Evolutionary conservation across 2,329 filamentous ascomycete genomes (phyloP).

Genomic region (Ceratocystis huliohia): DNA sequence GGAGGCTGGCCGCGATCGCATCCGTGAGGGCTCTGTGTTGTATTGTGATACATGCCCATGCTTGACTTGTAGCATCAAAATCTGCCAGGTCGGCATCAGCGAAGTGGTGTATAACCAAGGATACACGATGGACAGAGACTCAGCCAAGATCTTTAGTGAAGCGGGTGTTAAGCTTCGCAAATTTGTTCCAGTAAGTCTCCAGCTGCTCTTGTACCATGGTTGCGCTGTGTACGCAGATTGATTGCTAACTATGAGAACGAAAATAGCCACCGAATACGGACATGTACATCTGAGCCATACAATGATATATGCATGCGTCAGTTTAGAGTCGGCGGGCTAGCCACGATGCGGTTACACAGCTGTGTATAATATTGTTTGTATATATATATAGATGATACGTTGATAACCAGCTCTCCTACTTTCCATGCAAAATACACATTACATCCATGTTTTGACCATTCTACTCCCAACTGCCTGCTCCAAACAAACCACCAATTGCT

Average conservation of each 20-base stretch:
- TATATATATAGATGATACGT: neutral
- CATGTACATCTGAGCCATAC: conserved; percentile 44
- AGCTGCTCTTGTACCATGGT: conserved; percentile 1
- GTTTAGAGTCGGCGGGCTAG: neutral
- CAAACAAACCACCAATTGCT: conserved; percentile 46
- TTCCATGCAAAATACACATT: conserved; percentile 8
- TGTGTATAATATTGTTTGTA: neutral
- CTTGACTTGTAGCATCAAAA: conserved; percentile 96
- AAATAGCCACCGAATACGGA: conserved; percentile 49
- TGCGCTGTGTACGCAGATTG: neutral
- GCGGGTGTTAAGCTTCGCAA: conserved; percentile 77
- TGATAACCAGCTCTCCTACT: no score
- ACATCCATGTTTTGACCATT: no score
- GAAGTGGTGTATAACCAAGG: conserved; percentile 91
- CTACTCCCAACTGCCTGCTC: conserved; percentile 42
- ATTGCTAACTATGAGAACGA: neutral
- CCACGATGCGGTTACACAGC: neutral
- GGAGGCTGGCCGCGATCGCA: conserved; percentile 83
- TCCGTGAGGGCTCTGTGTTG: conserved; percentile 66
- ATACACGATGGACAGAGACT: conserved; percentile 86
- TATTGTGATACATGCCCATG: conserved; percentile 97
- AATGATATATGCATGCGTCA: neutral
- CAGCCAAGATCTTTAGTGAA: conserved; percentile 67
- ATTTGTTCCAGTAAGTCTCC: conserved; percentile 61
- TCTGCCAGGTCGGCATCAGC: conserved; percentile 86